Base-by-base conservation (phyloP, 176 grass and related monocot species). In the Tuctoria greenei region DNA sequence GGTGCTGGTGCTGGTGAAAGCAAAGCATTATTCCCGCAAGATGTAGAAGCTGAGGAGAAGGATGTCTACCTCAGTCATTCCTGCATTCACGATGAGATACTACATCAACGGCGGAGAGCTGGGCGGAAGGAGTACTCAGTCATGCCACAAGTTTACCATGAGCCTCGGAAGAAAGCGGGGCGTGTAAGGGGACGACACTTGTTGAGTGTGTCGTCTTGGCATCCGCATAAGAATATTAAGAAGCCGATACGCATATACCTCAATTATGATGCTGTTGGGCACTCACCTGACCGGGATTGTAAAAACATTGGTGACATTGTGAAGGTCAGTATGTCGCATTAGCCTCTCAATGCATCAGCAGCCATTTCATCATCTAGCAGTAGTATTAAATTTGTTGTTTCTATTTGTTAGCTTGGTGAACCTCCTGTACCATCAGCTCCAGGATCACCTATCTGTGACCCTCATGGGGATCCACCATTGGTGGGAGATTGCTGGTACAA, bases 401-500 rank as follows among this genome's bases (percentile, higher is more conserved):
- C 52, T 47, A 59, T 69, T 54, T 90, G 59, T 66, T 76, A 97
- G 91, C 91, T 99, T 63, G 95, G 95, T 0, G 95, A 99, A 71
- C 95, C 92, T 35, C 82, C 91, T 49, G 79, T 87, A 42, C 79
- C 82, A 35, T 88, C 82, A 14, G 41, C 47, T 20, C 73, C 82
- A 40, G 92, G 87, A 79, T 83, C 74, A 56, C 88, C 95, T 49
- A 31, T 92, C 45, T 99, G 89, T 71, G 85, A 89, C 75, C 89
- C 95, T 80, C 91, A 99, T 34, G 89, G 81, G 10, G 89, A 92
- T 67, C 89, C 89, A 55, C 89, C 95, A 55, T 76, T 92, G 76
- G 75, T 95, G 69, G 95, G 89, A 70, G 95, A 99, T 82, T 99
- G 95, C 79, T 99, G 89, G 87, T 99, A 99, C 74, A 99, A 99